phyloP scores from a whole-genome alignment of 164 flowering plant species.

The Litsea cubeba region DNA sequence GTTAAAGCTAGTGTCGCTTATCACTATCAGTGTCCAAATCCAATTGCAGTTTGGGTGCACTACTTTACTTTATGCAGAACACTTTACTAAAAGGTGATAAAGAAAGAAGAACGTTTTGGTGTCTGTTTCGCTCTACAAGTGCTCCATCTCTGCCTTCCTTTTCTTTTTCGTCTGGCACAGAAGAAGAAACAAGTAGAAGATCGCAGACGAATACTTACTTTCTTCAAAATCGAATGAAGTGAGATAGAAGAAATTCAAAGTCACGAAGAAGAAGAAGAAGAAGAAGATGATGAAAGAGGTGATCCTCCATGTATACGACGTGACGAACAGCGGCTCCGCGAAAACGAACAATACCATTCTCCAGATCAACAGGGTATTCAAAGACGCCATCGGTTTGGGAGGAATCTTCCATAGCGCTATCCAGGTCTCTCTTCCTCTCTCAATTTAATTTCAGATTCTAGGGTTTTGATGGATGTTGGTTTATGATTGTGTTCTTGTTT shows the following conservation, averaged over 20 bases:
- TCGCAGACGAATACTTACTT: background rate
- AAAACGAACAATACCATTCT: constrained; percentile 92
- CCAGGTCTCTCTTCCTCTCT: constrained; percentile 28
- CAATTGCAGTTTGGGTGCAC: no score
- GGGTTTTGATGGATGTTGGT: background rate
- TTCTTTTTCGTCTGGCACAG: no score
- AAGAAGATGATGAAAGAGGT: constrained; percentile 59
- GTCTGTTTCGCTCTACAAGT: background rate
- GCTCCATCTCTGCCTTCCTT: no score
- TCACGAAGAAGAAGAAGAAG: background rate
- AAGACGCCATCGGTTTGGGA: constrained; percentile 93
- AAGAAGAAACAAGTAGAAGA: background rate
- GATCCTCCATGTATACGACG: constrained; percentile 78
- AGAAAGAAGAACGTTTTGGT: background rate
- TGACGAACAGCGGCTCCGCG: constrained; percentile 81
- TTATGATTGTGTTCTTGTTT: no score
- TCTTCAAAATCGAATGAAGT: no score
- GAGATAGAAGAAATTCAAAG: background rate
- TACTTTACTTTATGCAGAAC: no score
- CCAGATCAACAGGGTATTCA: constrained; percentile 95
- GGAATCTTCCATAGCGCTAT: constrained; percentile 97
- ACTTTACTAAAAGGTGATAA: no score
- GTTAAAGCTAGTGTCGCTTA: no score
- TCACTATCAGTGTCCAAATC: no score
- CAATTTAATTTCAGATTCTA: background rate